Base-by-base conservation (phyloP, 2,329 filamentous ascomycete species). In the Cercospora berteroae region DNA sequence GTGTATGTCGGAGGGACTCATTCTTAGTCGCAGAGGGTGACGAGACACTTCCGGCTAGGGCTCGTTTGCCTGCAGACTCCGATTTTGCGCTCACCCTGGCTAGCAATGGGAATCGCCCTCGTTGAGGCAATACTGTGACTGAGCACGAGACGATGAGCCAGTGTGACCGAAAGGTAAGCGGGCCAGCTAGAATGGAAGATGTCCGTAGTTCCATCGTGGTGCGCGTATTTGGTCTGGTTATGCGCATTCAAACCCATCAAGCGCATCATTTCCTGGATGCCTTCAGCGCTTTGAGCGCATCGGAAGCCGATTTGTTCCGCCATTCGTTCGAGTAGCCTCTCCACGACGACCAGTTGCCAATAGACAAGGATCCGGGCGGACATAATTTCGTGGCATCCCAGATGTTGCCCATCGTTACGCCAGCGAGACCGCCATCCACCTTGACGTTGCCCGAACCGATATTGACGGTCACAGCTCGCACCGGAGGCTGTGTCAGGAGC, bases 401-500 rank as follows among this genome's bases (percentile, higher is more conserved):
- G 33, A 56, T 29, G 9, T 42, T 20, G 3, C 48, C 60, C 60
- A 63, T 56, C 0, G 31, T 63, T 2, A 63, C 60, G 5, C 60
- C 60, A 3, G 12, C 20, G 8, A 39, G n/a, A 8, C 50, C 29
- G 8, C 48, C 60, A 29, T 63, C 33, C 20, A 56, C n/a, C 27
- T 27, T 31, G 12, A 55, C 20, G 2, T 27, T 52, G 16, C 6
- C n/a, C 20, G 25, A 6, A n/a, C 60, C 48, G 13, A 25, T 9
- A 2, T 33, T 39, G 44, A 63, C 4, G 12, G 50, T 36, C 9
- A 63, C 33, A 16, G 12, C 33, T 9, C 33, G 7, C 6, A 68
- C 39, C 7, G 63, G 58, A 1, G 66, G 66, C 52, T 68, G 66
- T 7, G 66, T 65, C 7, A 65, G 12, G 16, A 68, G 59, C 52